Base-by-base conservation (phyloP, 306 rosid species). In the Psophocarpus tetragonolobus region DNA sequence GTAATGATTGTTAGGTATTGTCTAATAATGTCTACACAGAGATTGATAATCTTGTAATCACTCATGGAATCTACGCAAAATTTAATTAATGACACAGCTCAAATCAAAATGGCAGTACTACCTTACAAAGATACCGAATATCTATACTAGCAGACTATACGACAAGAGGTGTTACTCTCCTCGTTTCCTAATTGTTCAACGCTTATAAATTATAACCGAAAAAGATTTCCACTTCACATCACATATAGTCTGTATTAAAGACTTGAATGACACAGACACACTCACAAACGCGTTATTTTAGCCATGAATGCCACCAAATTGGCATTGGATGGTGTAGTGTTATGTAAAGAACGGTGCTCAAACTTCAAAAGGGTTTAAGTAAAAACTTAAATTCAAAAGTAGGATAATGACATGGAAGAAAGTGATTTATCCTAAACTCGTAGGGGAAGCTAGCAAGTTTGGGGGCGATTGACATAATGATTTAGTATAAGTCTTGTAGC, bases 401-500 rank as follows among this genome's bases (percentile, higher is more conserved):
- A 77, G 60, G 76, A 68, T 83, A 47, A 68, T 81, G 80, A 65
- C 30, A 42, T 33, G 10, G 3, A 64, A 73, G 81, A 79, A 86
- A 79, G 75, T 57, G 68, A 60, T 60, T 73, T 76, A 74, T 71
- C 71, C 60, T 82, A 47, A 83, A 85, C 73, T 70, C 48, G 50
- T 72, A 20, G 48, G 21, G 65, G 54, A 85, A 23, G 58, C 21
- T 60, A 60, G 39, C n/a, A 35, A 71, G 57, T 35, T 53, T 76
- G 17, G 41, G 41, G 72, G 73, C 57, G 74, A 41, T 77, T 74
- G 86, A 85, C 1, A 41, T 77, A 68, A 68, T 80, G 79, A 88
- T 84, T 74, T 45, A 29, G 80, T 30, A 30, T 23, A 81, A 42
- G 60, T 27, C 20, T 74, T 75, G 62, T 83, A 73, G 79, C 44